These are phyloP conservation scores for Chlorella sp. DNA, from an alignment of 139 green algal genomes.

Conservation along the genomic window DNA sequence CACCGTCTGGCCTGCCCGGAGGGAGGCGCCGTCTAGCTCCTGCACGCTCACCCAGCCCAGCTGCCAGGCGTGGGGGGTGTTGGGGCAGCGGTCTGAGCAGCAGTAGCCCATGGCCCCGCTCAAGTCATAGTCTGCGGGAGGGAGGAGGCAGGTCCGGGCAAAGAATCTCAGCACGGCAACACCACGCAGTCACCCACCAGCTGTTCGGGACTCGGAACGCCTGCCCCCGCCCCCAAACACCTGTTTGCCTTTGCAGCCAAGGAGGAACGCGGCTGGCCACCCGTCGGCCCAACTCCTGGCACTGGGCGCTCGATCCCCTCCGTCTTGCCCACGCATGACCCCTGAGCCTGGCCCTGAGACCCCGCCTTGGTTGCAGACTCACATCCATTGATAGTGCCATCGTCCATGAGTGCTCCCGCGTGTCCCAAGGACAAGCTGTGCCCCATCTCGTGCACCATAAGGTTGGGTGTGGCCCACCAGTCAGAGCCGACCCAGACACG, in stretches of 20 bases:
- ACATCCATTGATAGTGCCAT: not conserved
- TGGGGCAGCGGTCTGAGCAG: slow-evolving; percentile 23
- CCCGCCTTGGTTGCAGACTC: no score
- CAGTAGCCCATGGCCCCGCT: slow-evolving; percentile 9
- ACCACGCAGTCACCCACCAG: no score
- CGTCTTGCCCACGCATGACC: no score
- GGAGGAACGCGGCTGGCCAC: no score
- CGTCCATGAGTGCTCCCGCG: not conserved
- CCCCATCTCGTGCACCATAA: slow-evolving; percentile 1
- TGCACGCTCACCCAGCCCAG: slow-evolving; percentile 16
- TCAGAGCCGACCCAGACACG: not conserved
- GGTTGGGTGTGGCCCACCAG: not conserved
- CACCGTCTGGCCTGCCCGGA: not conserved
- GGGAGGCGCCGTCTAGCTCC: not conserved
- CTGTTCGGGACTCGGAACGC: no score
- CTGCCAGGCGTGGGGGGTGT: slow-evolving; percentile 22
- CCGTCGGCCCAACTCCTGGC: no score
- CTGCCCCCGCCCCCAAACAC: no score
- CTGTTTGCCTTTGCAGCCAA: no score
- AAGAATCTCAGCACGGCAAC: not conserved
- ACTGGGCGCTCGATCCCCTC: no score
- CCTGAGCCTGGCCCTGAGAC: no score
- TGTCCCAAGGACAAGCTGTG: slow-evolving; percentile 27
- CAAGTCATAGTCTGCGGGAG: not conserved
- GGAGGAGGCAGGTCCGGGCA: not conserved